Evolutionary conservation across 495 filamentous ascomycete species (phyloP), one percentile per base, ranked within the genome.

Genomic region (Aspergillus cavernicola): DNA sequence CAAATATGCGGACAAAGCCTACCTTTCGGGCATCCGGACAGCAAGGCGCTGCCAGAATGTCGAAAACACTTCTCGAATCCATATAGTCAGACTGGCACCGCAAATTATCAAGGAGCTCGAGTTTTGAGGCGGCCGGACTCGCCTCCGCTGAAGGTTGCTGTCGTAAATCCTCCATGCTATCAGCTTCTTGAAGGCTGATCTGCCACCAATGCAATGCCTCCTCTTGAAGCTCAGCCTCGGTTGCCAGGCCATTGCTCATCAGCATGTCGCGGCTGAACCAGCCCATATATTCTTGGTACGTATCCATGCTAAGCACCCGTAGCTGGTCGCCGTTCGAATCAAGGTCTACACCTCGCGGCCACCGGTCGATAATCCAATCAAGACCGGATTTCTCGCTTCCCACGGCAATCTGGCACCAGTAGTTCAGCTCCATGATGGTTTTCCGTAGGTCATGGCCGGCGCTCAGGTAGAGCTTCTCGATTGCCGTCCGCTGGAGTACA

Each of bases 401-500:
- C 22, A 97, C 82, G 0, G 83, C 91, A 68, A 97, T 90, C 68
- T 97, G 93, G 61, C 95, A 97, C 90, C 90, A 97, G 66, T 93
- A 95, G 56, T 95, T 84, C 10, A 99, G 75, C 43, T 99, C 90
- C 53, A 80, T 86, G n/a, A 97, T 82, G 0, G 85, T 83, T 23
- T 83, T 88, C 18, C 95, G 83, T 16, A 99, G 73, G 63, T 97
- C 93, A 37, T 76, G 66, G 2, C 75, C 60, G 22, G 85, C 83
- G 1, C 82, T 79, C 38, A 77, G 67, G 59, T 90, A 96, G 3
- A 99, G 79, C 32, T 76, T 70, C 49, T 77, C 73, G 2, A 93
- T 76, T 0, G 88, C 82, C 6, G 82, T 69, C 23, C 90, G 76
- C 35, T 79, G 63, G 10, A 99, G 72, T 6, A 89, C 69, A 68